Evolutionary conservation across 2,329 filamentous ascomycete genomes (phyloP), one percentile per base, ranked within the genome.

Genomic region (Niveomyces coronatus): DNA sequence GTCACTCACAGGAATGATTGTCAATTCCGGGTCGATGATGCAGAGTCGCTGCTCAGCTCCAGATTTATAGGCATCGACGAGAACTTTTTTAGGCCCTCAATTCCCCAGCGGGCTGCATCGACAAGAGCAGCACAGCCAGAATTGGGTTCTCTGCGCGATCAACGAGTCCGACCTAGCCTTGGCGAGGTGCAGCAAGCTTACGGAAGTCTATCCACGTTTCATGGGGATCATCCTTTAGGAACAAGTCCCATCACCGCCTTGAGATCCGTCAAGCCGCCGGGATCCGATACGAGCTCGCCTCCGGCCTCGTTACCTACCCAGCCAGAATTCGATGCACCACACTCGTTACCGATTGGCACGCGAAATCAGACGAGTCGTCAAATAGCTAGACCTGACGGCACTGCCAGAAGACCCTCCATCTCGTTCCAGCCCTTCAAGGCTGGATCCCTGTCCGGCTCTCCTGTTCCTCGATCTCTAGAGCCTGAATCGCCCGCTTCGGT

Each of bases 371-470:
- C 54, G 17, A 42, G 52, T 16, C 56, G 61, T 18, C 60, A 58
- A 10, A 48, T 58, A 1, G 43, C 65, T 28, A 65, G 67, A 35
- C 62, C 60, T 11, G 59, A 83, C 30, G 66, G 64, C 16, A 52
- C 71, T 33, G 70, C 70, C 37, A 74, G 87, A 49, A 76, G 86
- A 37, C 80, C 84, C 6, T 95, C 86, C 0, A 76, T 94, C 16
- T 93, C 85, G 1, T 94, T 95, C 51, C 85, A 93, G 49, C 88
- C 89, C 0, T 98, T 98, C 67, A 98, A 98, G 60, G 85, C 88
- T 11, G 89, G 89, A 9, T 93, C 89, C 2, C 67, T 96, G n/a
- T 94, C 88, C 3, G 86, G 84, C 4, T 95, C 88, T 4, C 89
- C 88, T 0, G 56, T 69, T n/a, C 63, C 64, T 19, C 64, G 70